These are phyloP conservation scores for Tetrapisispora namnaoensis DNA, from an alignment of 805 yeast genomes.

Conservation along the genomic window DNA sequence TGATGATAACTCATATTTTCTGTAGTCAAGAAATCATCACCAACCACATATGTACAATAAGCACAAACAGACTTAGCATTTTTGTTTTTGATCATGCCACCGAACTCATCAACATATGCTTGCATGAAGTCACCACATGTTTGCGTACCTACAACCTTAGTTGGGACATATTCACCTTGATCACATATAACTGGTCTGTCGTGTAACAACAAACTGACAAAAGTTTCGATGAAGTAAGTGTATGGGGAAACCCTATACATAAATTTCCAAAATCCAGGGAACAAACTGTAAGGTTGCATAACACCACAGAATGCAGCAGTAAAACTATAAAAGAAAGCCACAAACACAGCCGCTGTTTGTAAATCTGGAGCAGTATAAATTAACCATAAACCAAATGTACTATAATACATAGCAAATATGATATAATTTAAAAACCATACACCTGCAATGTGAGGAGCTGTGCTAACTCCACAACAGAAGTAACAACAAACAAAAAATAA, in stretches of 20 bases:
- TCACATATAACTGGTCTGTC: constrained; percentile 37
- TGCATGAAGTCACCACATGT: constrained; percentile 19
- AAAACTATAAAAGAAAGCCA: constrained; percentile 20
- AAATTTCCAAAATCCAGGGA: constrained; percentile 37
- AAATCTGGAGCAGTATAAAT: constrained; percentile 16
- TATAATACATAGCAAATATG: constrained; percentile 39
- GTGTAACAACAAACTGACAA: constrained; percentile 42
- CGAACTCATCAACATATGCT: constrained; percentile 11
- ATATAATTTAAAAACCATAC: constrained; percentile 36
- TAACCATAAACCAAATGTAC: constrained; percentile 32
- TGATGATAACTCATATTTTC: constrained; percentile 23
- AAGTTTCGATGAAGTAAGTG: constrained; percentile 35
- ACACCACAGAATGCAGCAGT: constrained; percentile 33
- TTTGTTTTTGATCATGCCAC: constrained; percentile 17
- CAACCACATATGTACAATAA: constrained; percentile 42
- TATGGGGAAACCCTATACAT: constrained; percentile 35
- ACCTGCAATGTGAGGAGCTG: constrained; percentile 26
- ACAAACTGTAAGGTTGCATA: constrained; percentile 29
- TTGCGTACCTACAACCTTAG: constrained; percentile 29
- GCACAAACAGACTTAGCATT: constrained; percentile 39
- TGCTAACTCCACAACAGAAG: constrained; percentile 30
- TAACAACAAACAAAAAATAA: constrained; percentile 32
- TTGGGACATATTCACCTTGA: constrained; percentile 12
- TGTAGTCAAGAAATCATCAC: constrained; percentile 42
- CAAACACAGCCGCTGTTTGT: constrained; percentile 24